Conservation (phyloP, 2,329 filamentous ascomycete species). For the Hypoxylon sp. region DNA sequence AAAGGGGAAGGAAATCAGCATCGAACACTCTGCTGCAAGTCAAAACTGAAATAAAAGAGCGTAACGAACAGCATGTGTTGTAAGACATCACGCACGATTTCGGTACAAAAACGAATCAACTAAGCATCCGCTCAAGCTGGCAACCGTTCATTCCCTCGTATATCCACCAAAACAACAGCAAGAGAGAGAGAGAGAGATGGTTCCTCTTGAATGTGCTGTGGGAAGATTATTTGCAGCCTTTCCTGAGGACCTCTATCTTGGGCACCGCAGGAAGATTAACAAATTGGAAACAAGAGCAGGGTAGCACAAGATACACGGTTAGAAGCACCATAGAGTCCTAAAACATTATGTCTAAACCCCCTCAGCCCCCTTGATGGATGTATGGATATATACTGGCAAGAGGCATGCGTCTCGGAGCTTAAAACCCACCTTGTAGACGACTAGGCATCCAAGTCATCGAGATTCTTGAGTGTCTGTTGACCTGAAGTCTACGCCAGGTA, state of each 20-base stretch:
- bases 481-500: neutral
- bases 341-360: neutral
- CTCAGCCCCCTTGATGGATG: neutral
- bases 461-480: neutral
- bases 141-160: neutral
- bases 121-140: neutral
- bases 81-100: neutral
- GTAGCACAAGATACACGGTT: conserved; percentile 11
- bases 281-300: neutral
- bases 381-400: neutral
- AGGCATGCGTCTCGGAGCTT: neutral
- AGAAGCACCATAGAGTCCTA: neutral
- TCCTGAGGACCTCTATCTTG: neutral
- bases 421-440: neutral
- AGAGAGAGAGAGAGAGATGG: no score
- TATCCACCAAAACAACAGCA: no score
- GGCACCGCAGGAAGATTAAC: neutral
- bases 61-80: neutral
- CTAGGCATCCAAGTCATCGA: neutral
- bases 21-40: neutral
- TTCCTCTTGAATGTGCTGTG: neutral
- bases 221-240: neutral
- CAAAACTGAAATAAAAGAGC: neutral
- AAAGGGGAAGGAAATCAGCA: neutral
- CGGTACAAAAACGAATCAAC: neutral